Evolutionary conservation across 2,329 filamentous ascomycete genomes (phyloP).

Genomic region (Cercospora zeae-maydis): DNA sequence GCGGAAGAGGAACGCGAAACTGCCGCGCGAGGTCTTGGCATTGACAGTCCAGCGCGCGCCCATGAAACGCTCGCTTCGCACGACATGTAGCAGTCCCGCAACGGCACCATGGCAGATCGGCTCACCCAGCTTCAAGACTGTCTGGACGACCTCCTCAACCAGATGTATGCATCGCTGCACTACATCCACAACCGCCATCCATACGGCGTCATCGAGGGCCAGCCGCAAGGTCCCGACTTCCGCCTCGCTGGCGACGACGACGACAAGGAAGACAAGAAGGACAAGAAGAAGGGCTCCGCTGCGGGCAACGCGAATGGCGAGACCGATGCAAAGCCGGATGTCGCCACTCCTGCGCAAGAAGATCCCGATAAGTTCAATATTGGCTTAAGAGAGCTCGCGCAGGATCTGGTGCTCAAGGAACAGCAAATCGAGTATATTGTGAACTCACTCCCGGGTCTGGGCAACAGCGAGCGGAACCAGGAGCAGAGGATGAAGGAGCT

Average conservation of each 20-base stretch:
- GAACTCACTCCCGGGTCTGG: constrained; percentile 69
- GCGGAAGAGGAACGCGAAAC: constrained; percentile 1
- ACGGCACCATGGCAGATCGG: constrained; percentile 52
- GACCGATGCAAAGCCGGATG: background rate
- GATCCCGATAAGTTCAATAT: constrained; percentile 62
- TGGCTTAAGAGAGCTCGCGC: constrained; percentile 68
- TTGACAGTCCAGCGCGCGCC: background rate
- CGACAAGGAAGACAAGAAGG: constrained; percentile 9
- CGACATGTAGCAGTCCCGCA: background rate
- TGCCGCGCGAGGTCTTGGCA: constrained; percentile 1
- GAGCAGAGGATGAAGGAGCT: constrained; percentile 54
- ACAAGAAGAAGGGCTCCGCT: constrained; percentile 7
- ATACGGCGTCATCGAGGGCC: constrained; percentile 42
- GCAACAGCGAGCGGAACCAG: constrained; percentile 75
- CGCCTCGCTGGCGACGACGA: constrained; percentile 14
- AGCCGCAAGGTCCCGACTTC: constrained; percentile 34
- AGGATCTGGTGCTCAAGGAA: constrained; percentile 73
- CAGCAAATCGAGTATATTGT: constrained; percentile 80
- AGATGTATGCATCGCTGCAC: constrained; percentile 47
- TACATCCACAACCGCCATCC: constrained; percentile 45
- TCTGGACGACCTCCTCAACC: constrained; percentile 63
- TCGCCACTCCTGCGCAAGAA: constrained; percentile 55
- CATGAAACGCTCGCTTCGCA: background rate
- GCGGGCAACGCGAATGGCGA: constrained; percentile 20
- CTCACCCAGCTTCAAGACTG: constrained; percentile 82